Evolutionary conservation across 371 early-diverging fungal species (phyloP).

Genomic region (Rhizopus microsporus): DNA sequence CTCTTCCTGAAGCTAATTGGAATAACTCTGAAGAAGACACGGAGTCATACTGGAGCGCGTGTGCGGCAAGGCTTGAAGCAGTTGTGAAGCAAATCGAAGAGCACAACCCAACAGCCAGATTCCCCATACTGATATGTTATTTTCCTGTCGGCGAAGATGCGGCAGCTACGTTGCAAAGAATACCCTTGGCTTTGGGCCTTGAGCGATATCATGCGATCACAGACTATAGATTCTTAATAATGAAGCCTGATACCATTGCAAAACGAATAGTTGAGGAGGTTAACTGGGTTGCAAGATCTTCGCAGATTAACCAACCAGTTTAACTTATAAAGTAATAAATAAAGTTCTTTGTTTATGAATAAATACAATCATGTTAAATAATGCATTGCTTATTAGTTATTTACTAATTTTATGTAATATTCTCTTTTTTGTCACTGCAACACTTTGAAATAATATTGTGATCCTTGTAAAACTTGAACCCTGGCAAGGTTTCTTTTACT

Average conservation of each 20-base stretch:
- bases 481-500: no score
- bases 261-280: slow-evolving; percentile 31
- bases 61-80: slow-evolving; percentile 21
- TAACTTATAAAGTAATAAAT: background rate
- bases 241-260: slow-evolving; percentile 32
- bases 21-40: slow-evolving; percentile 1
- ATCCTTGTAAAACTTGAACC: no score
- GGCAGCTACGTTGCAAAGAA: slow-evolving; percentile 20
- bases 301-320: background rate
- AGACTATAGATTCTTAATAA: slow-evolving; percentile 37
- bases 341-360: background rate
- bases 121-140: slow-evolving; percentile 36
- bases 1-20: slow-evolving; percentile 29
- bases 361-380: no score
- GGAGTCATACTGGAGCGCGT: slow-evolving; percentile 26
- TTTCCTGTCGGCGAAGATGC: slow-evolving; percentile 26
- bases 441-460: no score
- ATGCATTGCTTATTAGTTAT: no score
- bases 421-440: no score
- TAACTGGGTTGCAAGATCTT: slow-evolving; percentile 26
- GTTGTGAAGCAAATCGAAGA: slow-evolving; percentile 13
- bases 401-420: no score
- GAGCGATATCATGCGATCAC: slow-evolving; percentile 8
- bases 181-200: slow-evolving; percentile 27
- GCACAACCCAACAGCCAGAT: slow-evolving; percentile 19